Percentiles rank a stretch among this genome's conserved stretches.
These are phyloP conservation scores for Grosmannia penicillata DNA, from an alignment of 2,329 filamentous ascomycete genomes.

Conservation along the genomic window DNA sequence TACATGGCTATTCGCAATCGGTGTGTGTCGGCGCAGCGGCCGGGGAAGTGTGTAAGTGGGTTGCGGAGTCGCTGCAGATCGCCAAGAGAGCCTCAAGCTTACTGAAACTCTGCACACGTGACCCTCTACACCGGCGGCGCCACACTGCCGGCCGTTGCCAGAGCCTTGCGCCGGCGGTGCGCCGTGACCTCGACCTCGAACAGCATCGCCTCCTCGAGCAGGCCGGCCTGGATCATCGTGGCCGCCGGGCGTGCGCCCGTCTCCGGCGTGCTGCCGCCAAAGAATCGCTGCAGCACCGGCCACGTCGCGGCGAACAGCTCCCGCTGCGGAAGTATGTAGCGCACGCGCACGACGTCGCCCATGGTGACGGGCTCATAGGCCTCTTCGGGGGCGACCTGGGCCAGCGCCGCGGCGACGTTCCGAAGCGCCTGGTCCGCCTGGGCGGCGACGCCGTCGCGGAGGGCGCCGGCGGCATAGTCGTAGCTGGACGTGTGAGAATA, in stretches of 20 bases:
- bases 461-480: constrained; percentile 30
- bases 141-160: too few species aligned
- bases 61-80: too few species aligned
- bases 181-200: constrained; percentile 22
- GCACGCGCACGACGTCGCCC: constrained; percentile 33
- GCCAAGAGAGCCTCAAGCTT: too few species aligned
- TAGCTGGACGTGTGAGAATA: constrained; percentile 22
- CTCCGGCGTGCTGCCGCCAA: constrained; percentile 30
- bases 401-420: constrained; percentile 31
- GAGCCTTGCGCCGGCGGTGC: constrained; percentile 5
- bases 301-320: constrained; percentile 32
- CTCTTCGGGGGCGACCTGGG: constrained; percentile 22
- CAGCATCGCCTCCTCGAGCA: constrained; percentile 34
- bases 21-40: too few species aligned
- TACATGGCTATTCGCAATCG: too few species aligned
- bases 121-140: too few species aligned
- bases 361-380: constrained; percentile 13
- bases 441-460: constrained; percentile 24
- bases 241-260: constrained; percentile 33
- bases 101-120: too few species aligned
- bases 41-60: too few species aligned
- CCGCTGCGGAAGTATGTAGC: constrained; percentile 34
- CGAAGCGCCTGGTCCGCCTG: constrained; percentile 34
- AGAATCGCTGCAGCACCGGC: constrained; percentile 33
- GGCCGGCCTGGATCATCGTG: constrained; percentile 34